These are phyloP conservation scores for Symbiodinium pilosum DNA, from an alignment of 73 alveolate species.

Conservation along the genomic window DNA sequence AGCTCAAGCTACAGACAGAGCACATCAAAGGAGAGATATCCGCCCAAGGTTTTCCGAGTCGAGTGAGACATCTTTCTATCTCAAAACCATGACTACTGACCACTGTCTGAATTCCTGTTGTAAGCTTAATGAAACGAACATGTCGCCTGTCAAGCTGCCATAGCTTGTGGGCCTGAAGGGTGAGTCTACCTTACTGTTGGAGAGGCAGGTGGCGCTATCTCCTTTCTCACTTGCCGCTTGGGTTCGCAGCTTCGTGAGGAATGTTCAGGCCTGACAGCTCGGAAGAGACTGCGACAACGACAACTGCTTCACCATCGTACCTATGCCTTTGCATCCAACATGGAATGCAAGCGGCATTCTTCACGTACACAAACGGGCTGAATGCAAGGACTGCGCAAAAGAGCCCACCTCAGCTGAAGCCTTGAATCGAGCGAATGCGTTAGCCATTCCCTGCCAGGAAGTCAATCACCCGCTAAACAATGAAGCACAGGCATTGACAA, in stretches of 20 bases:
- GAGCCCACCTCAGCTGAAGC: slow-evolving; percentile 40
- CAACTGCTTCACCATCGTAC: too few species aligned
- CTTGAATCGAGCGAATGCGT: slow-evolving; percentile 71
- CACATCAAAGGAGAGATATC: too few species aligned
- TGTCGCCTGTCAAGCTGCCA: too few species aligned
- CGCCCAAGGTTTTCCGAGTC: slow-evolving; percentile 3
- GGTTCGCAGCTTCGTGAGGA: neutral
- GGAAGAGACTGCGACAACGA: too few species aligned
- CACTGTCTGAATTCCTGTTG: too few species aligned
- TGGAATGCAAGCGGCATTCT: neutral
- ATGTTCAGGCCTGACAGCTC: neutral
- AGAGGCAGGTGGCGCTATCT: neutral
- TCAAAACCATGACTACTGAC: neutral
- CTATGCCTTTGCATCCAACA: too few species aligned
- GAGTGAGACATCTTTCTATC: neutral
- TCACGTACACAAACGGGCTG: neutral
- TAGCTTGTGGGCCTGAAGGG: too few species aligned
- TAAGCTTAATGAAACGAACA: too few species aligned
- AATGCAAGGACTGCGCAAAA: neutral
- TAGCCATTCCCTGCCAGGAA: slow-evolving; percentile 35
- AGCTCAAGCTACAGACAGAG: neutral
- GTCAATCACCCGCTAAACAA: neutral
- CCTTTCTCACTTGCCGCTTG: neutral
- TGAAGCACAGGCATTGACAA: too few species aligned
- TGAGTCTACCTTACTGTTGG: neutral